Conservation (phyloP, 225 moss, liverwort and hornwort genomes). For the Straminergon stramineum region DNA sequence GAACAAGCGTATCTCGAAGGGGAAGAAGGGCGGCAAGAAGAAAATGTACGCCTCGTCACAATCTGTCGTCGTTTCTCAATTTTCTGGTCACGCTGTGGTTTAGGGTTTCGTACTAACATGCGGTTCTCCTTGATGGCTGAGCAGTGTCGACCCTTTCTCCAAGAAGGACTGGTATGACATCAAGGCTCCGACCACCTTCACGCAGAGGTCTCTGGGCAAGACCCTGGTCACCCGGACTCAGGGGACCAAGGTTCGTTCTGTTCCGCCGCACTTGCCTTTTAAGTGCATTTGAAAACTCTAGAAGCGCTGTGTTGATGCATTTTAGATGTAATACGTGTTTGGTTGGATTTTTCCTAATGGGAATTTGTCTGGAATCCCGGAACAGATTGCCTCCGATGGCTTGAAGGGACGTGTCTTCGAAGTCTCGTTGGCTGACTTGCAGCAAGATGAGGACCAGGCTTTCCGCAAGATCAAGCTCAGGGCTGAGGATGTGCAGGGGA, state of each 20-base stretch:
- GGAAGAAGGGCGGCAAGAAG: slow-evolving; percentile 51
- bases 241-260: slow-evolving; percentile 33
- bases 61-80: neutral
- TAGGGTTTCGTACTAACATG: neutral
- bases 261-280: neutral
- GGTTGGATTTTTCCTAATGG: neutral
- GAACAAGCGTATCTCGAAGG: slow-evolving; percentile 51
- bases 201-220: slow-evolving; percentile 51
- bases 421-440: slow-evolving; percentile 76
- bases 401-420: slow-evolving; percentile 86
- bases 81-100: neutral
- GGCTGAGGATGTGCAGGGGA: slow-evolving; percentile 81
- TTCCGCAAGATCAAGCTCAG: slow-evolving; percentile 87
- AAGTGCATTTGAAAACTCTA: neutral
- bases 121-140: neutral
- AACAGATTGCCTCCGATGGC: slow-evolving; percentile 83
- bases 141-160: slow-evolving; percentile 50
- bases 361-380: neutral
- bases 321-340: neutral
- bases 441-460: slow-evolving; percentile 78
- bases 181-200: slow-evolving; percentile 49
- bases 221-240: slow-evolving; percentile 51
- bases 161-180: slow-evolving; percentile 67
- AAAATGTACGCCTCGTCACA: slow-evolving; percentile 5
- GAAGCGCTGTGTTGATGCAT: neutral